These are phyloP conservation scores for Aspergillus nomiae DNA, from an alignment of 2,329 filamentous ascomycete species.

Conservation along the genomic window DNA sequence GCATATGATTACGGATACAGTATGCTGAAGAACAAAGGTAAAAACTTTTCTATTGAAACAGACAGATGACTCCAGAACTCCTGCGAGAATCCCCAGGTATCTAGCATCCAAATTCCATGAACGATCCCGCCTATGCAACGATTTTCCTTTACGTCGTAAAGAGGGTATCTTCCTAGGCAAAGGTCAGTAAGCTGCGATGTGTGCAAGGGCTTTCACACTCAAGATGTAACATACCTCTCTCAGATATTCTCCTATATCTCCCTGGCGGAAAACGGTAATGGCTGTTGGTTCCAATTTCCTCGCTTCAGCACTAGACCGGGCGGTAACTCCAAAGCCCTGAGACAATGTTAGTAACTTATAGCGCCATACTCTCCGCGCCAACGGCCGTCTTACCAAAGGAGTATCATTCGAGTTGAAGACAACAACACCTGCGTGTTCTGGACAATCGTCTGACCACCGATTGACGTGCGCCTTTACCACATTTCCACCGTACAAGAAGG, in stretches of 20 bases:
- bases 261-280: slow-evolving; percentile 86
- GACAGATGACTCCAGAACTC: slow-evolving; percentile 32
- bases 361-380: not conserved
- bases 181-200: slow-evolving; percentile 16
- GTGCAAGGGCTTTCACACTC: not conserved
- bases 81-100: slow-evolving; percentile 23
- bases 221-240: slow-evolving; percentile 60
- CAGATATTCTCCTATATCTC: slow-evolving; percentile 92
- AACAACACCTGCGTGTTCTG: slow-evolving; percentile 88
- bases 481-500: slow-evolving; percentile 92
- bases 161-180: slow-evolving; percentile 59
- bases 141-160: slow-evolving; percentile 54
- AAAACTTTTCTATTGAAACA: slow-evolving; percentile 18
- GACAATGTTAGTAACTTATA: not conserved
- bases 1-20: not conserved
- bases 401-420: slow-evolving; percentile 92
- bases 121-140: slow-evolving; percentile 21
- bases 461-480: slow-evolving; percentile 81
- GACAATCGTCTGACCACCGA: slow-evolving; percentile 85
- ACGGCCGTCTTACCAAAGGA: slow-evolving; percentile 55
- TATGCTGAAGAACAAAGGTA: slow-evolving; percentile 5
- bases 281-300: slow-evolving; percentile 86
- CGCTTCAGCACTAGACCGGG: slow-evolving; percentile 81
- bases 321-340: slow-evolving; percentile 86
- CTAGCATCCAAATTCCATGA: slow-evolving; percentile 27